A percentile compares a stretch with the other conserved stretches of the same genome.
Evolutionary conservation across 148 eudicot species (phyloP).

Genomic region (Chenopodium quinoa): DNA sequence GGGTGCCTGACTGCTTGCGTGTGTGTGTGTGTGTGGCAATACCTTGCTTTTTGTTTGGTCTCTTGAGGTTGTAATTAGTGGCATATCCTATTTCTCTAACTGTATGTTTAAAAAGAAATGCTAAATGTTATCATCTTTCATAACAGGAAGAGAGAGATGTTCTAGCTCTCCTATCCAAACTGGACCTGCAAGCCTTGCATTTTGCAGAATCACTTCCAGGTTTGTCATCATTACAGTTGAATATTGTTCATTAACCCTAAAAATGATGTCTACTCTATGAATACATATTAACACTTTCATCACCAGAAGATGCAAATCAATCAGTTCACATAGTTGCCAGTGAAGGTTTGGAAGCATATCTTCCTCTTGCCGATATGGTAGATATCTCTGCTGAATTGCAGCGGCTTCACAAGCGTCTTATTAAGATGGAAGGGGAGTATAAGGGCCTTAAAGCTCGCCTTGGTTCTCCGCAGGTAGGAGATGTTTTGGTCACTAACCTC

Average conservation of each 20-base stretch:
- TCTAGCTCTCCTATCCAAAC: slow-evolving; percentile 84
- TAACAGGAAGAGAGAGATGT: slow-evolving; percentile 86
- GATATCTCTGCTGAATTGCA: slow-evolving; percentile 87
- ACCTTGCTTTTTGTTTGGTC: background rate
- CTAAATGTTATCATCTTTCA: slow-evolving; percentile 8
- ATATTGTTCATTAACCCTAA: background rate
- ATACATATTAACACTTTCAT: slow-evolving; percentile 10
- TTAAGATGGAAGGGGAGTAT: slow-evolving; percentile 87
- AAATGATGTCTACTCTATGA: background rate
- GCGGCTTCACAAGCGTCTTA: slow-evolving; percentile 80
- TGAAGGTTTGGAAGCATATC: slow-evolving; percentile 97
- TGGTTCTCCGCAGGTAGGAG: slow-evolving; percentile 64
- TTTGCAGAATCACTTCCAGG: slow-evolving; percentile 78
- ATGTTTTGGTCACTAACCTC: background rate
- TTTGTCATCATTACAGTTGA: slow-evolving; percentile 21
- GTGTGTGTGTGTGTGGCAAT: background rate
- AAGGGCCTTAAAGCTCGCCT: slow-evolving; percentile 72
- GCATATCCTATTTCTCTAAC: background rate
- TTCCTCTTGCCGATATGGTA: slow-evolving; percentile 95
- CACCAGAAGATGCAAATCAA: slow-evolving; percentile 73
- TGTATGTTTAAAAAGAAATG: background rate
- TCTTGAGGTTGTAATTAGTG: background rate
- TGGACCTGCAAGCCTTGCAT: slow-evolving; percentile 64
- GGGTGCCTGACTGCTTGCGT: too few relatives aligned
- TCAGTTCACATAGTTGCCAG: slow-evolving; percentile 96